Conservation (phyloP, 352 stramenopile species). For the Phytophthora syringae region DNA sequence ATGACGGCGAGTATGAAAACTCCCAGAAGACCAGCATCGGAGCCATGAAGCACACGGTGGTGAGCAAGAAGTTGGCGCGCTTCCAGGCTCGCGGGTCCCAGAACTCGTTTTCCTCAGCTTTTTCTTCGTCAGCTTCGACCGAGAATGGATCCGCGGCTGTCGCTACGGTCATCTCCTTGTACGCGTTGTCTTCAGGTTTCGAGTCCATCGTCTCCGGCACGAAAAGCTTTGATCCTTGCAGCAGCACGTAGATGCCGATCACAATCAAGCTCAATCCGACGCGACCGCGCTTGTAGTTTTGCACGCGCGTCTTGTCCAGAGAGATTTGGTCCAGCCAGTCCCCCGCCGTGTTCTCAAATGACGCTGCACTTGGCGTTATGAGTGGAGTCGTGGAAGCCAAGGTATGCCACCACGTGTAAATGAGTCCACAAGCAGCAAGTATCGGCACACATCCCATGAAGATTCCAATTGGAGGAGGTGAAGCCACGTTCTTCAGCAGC, state of each 20-base stretch:
- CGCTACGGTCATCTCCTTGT: slow-evolving; percentile 63
- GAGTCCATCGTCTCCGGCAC: slow-evolving; percentile 87
- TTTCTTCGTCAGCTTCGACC: slow-evolving; percentile 58
- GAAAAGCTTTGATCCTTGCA: slow-evolving; percentile 70
- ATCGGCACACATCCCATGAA: slow-evolving; percentile 71
- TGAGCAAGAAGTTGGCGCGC: slow-evolving; percentile 90
- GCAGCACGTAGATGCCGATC: slow-evolving; percentile 83
- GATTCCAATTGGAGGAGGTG: slow-evolving; percentile 86
- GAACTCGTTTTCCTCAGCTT: slow-evolving; percentile 70
- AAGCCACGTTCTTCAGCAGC: slow-evolving; percentile 90
- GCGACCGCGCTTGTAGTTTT: slow-evolving; percentile 87
- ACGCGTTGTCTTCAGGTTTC: slow-evolving; percentile 79
- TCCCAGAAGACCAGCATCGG: slow-evolving; percentile 95
- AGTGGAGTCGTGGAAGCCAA: slow-evolving; percentile 58
- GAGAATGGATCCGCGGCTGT: slow-evolving; percentile 54
- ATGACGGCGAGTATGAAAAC: slow-evolving; percentile 95
- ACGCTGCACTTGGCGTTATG: slow-evolving; percentile 54
- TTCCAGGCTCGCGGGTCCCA: slow-evolving; percentile 92
- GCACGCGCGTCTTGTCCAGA: slow-evolving; percentile 76
- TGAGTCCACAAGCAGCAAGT: slow-evolving; percentile 53
- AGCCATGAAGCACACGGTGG: slow-evolving; percentile 83
- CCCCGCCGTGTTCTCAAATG: slow-evolving; percentile 87
- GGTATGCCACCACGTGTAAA: slow-evolving; percentile 87
- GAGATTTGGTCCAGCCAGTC: slow-evolving; percentile 91
- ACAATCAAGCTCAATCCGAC: slow-evolving; percentile 86